Evolutionary conservation across 108 stramenopile genomes (phyloP), one percentile per base, ranked within the genome.

Genomic region (Bacterosira constricta): DNA sequence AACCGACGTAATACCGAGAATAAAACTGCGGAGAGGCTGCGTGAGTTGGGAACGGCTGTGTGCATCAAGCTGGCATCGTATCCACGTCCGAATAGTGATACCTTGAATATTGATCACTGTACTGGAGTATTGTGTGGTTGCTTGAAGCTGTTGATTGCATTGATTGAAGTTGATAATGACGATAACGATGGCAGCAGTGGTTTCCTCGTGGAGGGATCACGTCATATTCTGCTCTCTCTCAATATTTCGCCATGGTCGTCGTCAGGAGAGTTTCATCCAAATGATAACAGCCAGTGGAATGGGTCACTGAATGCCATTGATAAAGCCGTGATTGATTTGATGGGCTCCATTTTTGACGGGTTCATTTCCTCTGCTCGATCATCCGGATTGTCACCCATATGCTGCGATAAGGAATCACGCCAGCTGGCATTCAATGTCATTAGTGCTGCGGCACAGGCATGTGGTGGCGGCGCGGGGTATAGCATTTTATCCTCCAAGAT

Each of bases 281-380:
- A 56, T n/a, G 35, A 32, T 6, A 4, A 20, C 18, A n/a, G 29
- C 6, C 55, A 56, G 32, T 37, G 55, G 35, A 27, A 46, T 30
- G 27, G 7, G 6, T 23, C 10, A 10, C 6, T 30, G 35, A 57
- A 41, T 34, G 59, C 54, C 15, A 83, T 79, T 13, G 84, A 90
- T 59, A 46, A 53, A 21, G 75, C 75, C 18, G 52, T 91, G 3
- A 71, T 90, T 44, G 88, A 95, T 67, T 67, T 95, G 39, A 92
- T 95, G 90, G 94, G 94, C 8, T 84, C 85, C 6, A 85, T 95
- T 34, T 95, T 95, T 72, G 94, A 95, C 83, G 90, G 85, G 1
- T 91, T 89, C 50, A 77, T 95, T 18, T 87, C 89, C 6, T 88
- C 90, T 35, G 76, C 81, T 13, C 81, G 59, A 11, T 73, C 85